These are phyloP conservation scores for Nemania serpens DNA, from an alignment of 2,329 filamentous ascomycete species.

Conservation along the genomic window DNA sequence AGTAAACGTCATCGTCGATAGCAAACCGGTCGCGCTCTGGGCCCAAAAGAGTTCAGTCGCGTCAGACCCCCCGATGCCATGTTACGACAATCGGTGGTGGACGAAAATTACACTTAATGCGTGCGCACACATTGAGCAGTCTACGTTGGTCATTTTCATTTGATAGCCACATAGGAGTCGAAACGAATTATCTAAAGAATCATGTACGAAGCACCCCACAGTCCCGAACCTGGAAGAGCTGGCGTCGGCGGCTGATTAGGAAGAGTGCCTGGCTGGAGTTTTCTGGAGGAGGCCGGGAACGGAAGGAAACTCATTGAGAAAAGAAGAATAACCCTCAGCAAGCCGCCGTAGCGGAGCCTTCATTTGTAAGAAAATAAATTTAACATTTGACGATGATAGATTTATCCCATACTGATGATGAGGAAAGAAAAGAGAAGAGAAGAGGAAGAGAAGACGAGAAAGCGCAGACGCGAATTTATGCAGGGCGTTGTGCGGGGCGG, in stretches of 20 bases:
- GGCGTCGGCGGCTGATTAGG: constrained; percentile 44
- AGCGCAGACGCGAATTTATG: constrained; percentile 20
- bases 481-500: constrained; percentile 5
- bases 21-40: too few species aligned
- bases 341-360: constrained; percentile 44
- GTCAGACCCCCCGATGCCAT: too few species aligned
- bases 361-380: constrained; percentile 38
- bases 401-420: constrained; percentile 46
- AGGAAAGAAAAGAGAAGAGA: constrained; percentile 34
- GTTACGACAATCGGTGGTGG: too few species aligned
- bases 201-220: constrained; percentile 44
- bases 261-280: constrained; percentile 39
- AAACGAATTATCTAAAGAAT: background rate
- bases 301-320: constrained; percentile 43
- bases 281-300: constrained; percentile 44
- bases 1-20: too few species aligned
- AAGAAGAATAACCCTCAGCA: constrained; percentile 44
- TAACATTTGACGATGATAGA: constrained; percentile 45
- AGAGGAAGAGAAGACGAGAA: constrained; percentile 25
- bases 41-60: too few species aligned
- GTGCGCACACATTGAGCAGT: too few species aligned
- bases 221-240: constrained; percentile 44
- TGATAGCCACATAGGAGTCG: too few species aligned
- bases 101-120: too few species aligned
- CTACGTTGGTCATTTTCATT: too few species aligned